Base-by-base conservation (phyloP, 257 asterid genomes). In the Solanum arcanum region DNA sequence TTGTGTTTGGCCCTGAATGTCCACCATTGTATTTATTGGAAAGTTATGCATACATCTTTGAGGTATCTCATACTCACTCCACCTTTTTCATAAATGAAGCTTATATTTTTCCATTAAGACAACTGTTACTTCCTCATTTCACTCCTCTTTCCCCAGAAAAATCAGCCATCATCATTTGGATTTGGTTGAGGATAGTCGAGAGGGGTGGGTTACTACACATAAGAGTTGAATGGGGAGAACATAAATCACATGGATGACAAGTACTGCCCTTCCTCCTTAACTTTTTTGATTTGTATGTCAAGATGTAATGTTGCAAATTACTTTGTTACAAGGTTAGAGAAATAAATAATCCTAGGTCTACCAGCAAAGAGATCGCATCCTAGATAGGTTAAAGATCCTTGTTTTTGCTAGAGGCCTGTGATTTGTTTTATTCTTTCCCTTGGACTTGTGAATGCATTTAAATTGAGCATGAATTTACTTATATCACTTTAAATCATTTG, bases 341-440 rank as follows among this genome's bases (percentile, higher is more conserved):
- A 46, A 12, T 12, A 46, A 1, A 12, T 46, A 5, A 13, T 12
- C 5, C 6, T 46, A 12, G 5, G 18, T 11, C 6, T 46, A 11
- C 52, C 16, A 12, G 3, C 5, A 46, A 12, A 46, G 4, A 46
- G 1, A 46, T 5, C 5, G 6, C 52, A 12, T 3, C 52, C 16
- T 1, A 12, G 5, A 12, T 12, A 13, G 5, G 16, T 13, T 3
- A 12, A 31, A 3, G 35, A 3, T 3, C 33, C 13, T 0, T 12
- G 5, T 4, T 4, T 46, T 1, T 46, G 2, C 0, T 1, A 4
- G 13, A 46, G 1, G 13, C 52, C 2, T 0, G 16, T 46, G 1
- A 46, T 2, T 14, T 6, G 13, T 12, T 1, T 46, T 0, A 46
- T 3, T 5, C 18, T 12, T 0, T 12, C 2, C 0, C 0, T 12